Percentiles rank a stretch among this genome's conserved stretches.
Evolutionary conservation across 2,329 filamentous ascomycete genomes (phyloP).

Genomic region (Gaeumannomyces tritici): DNA sequence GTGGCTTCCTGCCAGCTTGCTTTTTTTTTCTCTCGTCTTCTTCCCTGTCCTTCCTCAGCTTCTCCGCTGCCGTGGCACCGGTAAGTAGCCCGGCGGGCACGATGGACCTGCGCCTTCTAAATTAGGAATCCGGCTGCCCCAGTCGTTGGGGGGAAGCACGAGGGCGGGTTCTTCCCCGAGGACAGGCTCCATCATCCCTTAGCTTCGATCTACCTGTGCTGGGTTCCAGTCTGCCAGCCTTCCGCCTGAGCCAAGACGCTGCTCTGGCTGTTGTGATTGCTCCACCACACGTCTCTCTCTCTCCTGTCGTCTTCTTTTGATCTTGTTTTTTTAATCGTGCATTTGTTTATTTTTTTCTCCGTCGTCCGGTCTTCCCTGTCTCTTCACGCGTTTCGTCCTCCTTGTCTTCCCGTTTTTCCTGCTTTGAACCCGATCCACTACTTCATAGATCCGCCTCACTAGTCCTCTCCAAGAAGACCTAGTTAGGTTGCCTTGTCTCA

Average conservation of each 20-base stretch:
- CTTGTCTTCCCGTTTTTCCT: background rate
- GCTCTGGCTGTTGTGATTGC: background rate
- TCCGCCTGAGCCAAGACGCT: background rate
- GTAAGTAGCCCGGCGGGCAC: too few species aligned
- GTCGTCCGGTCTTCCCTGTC: background rate
- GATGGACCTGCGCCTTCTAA: too few species aligned
- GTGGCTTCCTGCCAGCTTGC: background rate
- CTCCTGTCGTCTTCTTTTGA: background rate
- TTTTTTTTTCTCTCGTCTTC: background rate
- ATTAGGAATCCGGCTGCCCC: too few species aligned
- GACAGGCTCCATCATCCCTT: background rate
- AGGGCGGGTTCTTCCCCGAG: too few species aligned
- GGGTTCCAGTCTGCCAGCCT: background rate
- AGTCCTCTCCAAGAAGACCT: background rate
- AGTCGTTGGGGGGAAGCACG: too few species aligned
- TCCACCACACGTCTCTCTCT: background rate
- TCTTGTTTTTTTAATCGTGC: background rate
- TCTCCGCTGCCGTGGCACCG: background rate
- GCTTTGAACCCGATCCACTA: background rate
- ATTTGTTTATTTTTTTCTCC: background rate
- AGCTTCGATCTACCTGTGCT: background rate
- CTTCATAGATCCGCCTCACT: background rate
- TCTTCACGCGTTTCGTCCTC: background rate
- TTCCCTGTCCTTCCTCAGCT: background rate
- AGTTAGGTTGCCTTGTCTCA: background rate